Evolutionary conservation across 2,329 filamentous ascomycete genomes (phyloP).

Genomic region (Botryotinia convoluta): DNA sequence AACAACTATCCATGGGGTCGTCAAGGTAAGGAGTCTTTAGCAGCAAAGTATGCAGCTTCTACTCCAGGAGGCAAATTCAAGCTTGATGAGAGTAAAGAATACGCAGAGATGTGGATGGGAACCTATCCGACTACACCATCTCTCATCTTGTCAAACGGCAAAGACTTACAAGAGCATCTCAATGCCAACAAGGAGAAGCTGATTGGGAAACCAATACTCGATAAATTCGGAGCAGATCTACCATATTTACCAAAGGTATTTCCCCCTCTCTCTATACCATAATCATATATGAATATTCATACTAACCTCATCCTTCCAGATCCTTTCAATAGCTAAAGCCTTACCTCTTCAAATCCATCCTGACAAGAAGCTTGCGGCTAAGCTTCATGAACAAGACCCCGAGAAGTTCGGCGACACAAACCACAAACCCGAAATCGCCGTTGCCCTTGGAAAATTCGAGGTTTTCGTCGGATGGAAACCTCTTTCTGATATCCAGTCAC

Average conservation of each 20-base stretch:
- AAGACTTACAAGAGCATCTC: constrained; percentile 63
- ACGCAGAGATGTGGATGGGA: constrained; percentile 55
- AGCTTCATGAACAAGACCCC: constrained; percentile 63
- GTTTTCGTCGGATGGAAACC: constrained; percentile 75
- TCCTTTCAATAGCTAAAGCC: constrained; percentile 72
- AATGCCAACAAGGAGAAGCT: constrained; percentile 59
- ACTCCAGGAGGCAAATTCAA: constrained; percentile 62
- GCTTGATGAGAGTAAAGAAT: constrained; percentile 61
- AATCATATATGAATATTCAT: constrained; percentile 16
- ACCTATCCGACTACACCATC: constrained; percentile 72
- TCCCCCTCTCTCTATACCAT: background rate
- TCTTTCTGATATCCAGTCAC: constrained; percentile 53
- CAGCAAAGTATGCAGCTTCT: constrained; percentile 62
- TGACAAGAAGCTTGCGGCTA: constrained; percentile 62
- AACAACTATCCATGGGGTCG: constrained; percentile 62
- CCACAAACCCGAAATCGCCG: constrained; percentile 77
- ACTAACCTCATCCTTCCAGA: constrained; percentile 39
- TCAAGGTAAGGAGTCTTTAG: constrained; percentile 61
- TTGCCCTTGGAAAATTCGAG: constrained; percentile 70
- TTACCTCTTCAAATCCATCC: constrained; percentile 74
- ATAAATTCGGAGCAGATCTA: constrained; percentile 62
- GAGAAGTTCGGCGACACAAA: constrained; percentile 64
- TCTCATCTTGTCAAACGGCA: constrained; percentile 58
- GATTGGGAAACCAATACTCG: constrained; percentile 59
- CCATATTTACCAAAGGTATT: constrained; percentile 68